Conservation (phyloP, 129 eudicot species). For the Centella asiatica region DNA sequence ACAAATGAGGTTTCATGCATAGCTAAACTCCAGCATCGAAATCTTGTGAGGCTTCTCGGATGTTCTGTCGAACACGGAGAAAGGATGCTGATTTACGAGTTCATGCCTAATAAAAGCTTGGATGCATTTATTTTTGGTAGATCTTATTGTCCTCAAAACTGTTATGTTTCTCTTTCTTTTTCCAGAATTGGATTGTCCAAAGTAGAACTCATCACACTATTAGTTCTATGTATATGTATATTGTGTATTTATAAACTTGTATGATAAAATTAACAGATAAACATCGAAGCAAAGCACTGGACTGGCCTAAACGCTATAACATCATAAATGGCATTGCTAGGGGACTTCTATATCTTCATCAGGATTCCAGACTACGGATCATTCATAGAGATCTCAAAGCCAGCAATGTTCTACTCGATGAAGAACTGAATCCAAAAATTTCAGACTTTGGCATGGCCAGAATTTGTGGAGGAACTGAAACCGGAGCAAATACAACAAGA, state of each 20-base stretch:
- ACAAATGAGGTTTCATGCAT: constrained; percentile 23
- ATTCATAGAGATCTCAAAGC: constrained; percentile 39
- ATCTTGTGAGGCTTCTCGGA: constrained; percentile 19
- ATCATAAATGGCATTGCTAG: constrained; percentile 15
- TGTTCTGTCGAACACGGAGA: constrained; percentile 17
- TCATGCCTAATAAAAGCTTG: constrained; percentile 27
- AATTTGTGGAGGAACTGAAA: constrained; percentile 21
- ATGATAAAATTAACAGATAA: neutral
- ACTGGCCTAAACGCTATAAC: constrained; percentile 16
- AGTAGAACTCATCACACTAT: no score
- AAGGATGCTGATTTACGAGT: constrained; percentile 21
- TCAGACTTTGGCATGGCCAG: constrained; percentile 39
- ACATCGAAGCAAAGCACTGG: neutral
- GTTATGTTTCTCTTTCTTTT: neutral
- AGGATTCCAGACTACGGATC: constrained; percentile 24
- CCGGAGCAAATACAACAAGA: constrained; percentile 23
- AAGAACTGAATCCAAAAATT: constrained; percentile 30
- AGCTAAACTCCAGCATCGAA: constrained; percentile 26
- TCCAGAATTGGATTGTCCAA: no score
- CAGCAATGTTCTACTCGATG: constrained; percentile 29
- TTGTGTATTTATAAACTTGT: neutral
- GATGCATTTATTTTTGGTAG: constrained; percentile 21
- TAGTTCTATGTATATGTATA: no score
- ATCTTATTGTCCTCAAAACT: neutral
- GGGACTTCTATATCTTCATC: constrained; percentile 32